A percentile compares a stretch with the other conserved stretches of the same genome.
Conservation (phyloP, 1,284 basidiomycete genomes). For the Rhodotorula sp. region DNA sequence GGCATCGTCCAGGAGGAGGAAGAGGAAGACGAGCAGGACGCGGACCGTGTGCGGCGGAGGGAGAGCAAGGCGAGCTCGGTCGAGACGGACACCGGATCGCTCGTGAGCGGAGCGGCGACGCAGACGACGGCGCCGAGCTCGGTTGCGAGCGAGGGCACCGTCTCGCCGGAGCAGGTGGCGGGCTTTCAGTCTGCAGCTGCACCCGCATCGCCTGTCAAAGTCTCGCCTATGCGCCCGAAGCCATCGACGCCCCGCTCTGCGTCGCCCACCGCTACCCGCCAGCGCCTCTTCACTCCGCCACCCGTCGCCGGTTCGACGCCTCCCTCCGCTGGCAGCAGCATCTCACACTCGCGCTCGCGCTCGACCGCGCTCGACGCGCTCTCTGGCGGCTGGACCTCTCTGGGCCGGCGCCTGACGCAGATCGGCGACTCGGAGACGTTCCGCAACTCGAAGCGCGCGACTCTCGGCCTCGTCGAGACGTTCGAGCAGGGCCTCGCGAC, state of each 20-base stretch:
- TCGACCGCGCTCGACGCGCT: conserved; percentile 35
- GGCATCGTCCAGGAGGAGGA: conserved; percentile 15
- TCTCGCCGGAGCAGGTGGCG: not conserved
- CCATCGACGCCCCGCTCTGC: not conserved
- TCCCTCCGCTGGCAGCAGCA: not conserved
- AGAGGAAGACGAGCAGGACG: conserved; percentile 17
- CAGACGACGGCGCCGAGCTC: conserved; percentile 20
- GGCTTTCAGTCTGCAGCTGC: too few species aligned
- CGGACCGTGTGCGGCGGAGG: not conserved
- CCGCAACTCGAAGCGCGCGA: conserved; percentile 33
- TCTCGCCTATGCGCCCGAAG: conserved; percentile 7
- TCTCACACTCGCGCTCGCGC: conserved; percentile 24
- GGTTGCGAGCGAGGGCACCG: conserved; percentile 6
- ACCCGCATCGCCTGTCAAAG: not conserved
- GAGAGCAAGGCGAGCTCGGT: conserved; percentile 1
- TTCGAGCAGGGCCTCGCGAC: conserved; percentile 39
- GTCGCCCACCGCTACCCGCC: not conserved
- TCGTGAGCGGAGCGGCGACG: not conserved
- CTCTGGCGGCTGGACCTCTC: conserved; percentile 19
- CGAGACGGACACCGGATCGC: not conserved
- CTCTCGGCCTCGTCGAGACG: conserved; percentile 41
- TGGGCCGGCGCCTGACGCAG: conserved; percentile 13
- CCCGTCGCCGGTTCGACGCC: not conserved
- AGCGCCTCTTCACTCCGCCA: not conserved
- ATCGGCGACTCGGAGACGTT: conserved; percentile 33